These are phyloP conservation scores for Aspergillus sparsus DNA, from an alignment of 495 filamentous ascomycete genomes.

Conservation along the genomic window DNA sequence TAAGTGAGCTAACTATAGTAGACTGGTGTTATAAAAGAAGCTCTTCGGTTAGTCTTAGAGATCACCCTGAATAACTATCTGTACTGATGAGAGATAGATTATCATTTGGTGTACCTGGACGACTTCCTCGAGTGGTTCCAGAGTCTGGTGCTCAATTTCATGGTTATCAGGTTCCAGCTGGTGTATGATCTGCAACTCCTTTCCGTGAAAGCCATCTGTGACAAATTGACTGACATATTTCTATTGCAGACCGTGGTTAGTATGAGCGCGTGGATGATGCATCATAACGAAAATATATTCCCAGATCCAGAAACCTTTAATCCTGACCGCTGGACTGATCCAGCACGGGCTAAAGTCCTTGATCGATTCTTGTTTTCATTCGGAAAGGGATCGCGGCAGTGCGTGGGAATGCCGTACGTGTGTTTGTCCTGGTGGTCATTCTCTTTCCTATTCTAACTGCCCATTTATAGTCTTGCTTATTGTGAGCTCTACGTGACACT, in stretches of 20 bases:
- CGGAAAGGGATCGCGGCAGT: conserved; percentile 38
- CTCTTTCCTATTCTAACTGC: conserved; percentile 3
- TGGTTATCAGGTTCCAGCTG: conserved; percentile 27
- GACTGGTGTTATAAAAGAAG: conserved; percentile 36
- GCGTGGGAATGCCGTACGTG: conserved; percentile 41
- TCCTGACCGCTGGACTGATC: conserved; percentile 27
- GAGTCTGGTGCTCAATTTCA: conserved; percentile 29
- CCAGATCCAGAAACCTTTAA: conserved; percentile 36
- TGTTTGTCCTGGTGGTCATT: neutral
- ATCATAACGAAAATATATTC: conserved; percentile 40
- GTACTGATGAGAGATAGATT: conserved; percentile 21
- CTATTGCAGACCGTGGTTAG: conserved; percentile 23
- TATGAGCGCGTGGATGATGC: conserved; percentile 35
- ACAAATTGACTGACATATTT: neutral
- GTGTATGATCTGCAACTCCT: conserved; percentile 18
- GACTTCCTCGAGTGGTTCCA: conserved; percentile 35
- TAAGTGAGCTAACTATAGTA: conserved; percentile 5
- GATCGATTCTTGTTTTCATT: conserved; percentile 39
- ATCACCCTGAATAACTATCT: neutral
- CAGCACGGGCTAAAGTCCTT: conserved; percentile 14
- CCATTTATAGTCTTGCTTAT: conserved; percentile 30
- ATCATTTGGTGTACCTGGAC: conserved; percentile 31
- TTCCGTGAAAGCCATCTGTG: neutral
- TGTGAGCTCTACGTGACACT: conserved; percentile 37
- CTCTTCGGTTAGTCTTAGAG: conserved; percentile 22